phyloP scores from a whole-genome alignment of 257 asterid genomes.

The Rhazya stricta region DNA sequence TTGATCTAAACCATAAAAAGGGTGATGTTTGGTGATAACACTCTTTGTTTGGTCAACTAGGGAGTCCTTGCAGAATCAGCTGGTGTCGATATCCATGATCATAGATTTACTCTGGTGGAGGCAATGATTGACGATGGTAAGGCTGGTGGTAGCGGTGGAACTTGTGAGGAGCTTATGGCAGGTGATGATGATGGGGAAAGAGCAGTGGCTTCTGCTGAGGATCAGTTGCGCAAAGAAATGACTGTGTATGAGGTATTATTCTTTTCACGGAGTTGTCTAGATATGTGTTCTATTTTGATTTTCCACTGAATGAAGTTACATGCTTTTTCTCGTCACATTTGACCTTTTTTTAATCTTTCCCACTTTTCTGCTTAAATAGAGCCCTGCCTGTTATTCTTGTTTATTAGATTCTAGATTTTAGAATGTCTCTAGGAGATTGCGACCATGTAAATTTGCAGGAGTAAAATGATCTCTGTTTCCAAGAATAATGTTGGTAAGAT shows the following conservation, averaged over 20 bases:
- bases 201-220: slow-evolving; percentile 89
- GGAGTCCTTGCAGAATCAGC: slow-evolving; percentile 76
- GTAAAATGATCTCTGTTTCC: background rate
- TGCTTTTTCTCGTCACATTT: background rate
- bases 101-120: slow-evolving; percentile 63
- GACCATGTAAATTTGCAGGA: background rate
- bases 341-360: background rate
- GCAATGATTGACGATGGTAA: slow-evolving; percentile 55
- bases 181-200: slow-evolving; percentile 87
- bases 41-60: slow-evolving; percentile 38
- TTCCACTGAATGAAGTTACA: background rate
- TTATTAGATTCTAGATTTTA: background rate
- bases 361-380: background rate
- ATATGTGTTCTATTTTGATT: background rate
- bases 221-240: slow-evolving; percentile 92
- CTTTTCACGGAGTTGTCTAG: background rate
- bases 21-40: slow-evolving; percentile 5
- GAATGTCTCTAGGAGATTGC: background rate
- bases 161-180: slow-evolving; percentile 67
- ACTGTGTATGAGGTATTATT: slow-evolving; percentile 79
- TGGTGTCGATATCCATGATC: slow-evolving; percentile 47
- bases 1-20: background rate
- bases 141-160: slow-evolving; percentile 45
- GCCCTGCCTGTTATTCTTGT: background rate
- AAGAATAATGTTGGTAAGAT: too few relatives aligned